phyloP scores from a whole-genome alignment of 1,284 basidiomycete genomes.

The Xerocomus cyaneibrunnescens region DNA sequence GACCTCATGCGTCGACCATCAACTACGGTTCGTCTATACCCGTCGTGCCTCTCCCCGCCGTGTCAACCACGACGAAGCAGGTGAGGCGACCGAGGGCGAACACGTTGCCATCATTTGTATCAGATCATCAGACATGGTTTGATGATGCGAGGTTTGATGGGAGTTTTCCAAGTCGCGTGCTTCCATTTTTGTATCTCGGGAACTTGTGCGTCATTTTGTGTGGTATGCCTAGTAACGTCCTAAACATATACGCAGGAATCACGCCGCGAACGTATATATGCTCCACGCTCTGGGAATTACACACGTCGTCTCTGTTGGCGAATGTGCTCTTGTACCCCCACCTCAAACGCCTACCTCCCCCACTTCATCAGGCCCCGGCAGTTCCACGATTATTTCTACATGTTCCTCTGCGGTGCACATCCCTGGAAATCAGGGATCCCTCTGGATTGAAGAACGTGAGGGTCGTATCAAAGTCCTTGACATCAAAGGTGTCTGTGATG shows the following conservation, averaged over 20 bases:
- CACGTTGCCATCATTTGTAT: constrained; percentile 62
- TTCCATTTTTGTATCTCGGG: constrained; percentile 94
- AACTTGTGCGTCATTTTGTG: constrained; percentile 68
- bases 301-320: constrained; percentile 96
- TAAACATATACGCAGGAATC: constrained; percentile 55
- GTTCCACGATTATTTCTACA: constrained; percentile 10
- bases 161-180: constrained; percentile 90
- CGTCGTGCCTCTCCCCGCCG: constrained; percentile 6
- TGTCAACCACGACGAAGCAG: constrained; percentile 14
- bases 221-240: constrained; percentile 5
- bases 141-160: constrained; percentile 92
- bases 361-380: background rate
- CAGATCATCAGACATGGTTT: constrained; percentile 87
- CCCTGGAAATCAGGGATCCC: constrained; percentile 62
- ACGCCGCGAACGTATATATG: constrained; percentile 95
- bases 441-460: constrained; percentile 85
- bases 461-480: constrained; percentile 87
- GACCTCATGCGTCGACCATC: constrained; percentile 24
- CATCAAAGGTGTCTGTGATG: constrained; percentile 89
- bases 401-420: constrained; percentile 46
- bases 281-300: constrained; percentile 95
- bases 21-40: constrained; percentile 20
- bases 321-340: constrained; percentile 82
- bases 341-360: constrained; percentile 34
- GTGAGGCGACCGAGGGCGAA: constrained; percentile 62